These are phyloP conservation scores for Alternaria sp. DNA, from an alignment of 2,329 filamentous ascomycete species.

Conservation along the genomic window DNA sequence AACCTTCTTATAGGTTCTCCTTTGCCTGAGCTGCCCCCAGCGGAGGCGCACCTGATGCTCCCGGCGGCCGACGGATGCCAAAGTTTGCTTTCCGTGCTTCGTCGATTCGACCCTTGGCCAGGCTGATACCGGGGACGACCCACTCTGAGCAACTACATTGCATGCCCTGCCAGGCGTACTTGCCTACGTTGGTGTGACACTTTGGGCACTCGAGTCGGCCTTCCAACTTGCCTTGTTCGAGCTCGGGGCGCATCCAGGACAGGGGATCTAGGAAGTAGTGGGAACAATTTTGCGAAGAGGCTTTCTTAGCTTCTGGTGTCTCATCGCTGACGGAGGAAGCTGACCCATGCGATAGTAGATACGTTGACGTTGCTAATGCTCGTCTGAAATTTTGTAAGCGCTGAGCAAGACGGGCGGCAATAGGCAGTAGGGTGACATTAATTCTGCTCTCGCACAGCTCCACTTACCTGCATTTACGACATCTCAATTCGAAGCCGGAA, in stretches of 20 bases:
- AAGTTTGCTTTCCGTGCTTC: constrained; percentile 57
- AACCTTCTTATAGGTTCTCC: constrained; percentile 14
- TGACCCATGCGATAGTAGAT: constrained; percentile 69
- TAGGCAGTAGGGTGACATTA: constrained; percentile 11
- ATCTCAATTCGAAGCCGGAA: constrained; percentile 71
- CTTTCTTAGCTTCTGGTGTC: constrained; percentile 12
- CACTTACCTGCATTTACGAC: constrained; percentile 84
- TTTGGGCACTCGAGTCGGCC: constrained; percentile 86
- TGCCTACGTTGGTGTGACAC: constrained; percentile 83
- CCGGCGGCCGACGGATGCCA: constrained; percentile 46
- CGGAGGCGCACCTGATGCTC: constrained; percentile 15
- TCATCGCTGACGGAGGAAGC: constrained; percentile 25
- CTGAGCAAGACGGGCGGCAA: constrained; percentile 18
- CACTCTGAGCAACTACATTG: constrained; percentile 89
- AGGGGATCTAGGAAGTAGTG: constrained; percentile 92
- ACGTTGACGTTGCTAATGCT: constrained; percentile 68
- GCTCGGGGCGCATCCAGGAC: constrained; percentile 88
- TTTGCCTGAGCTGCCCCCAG: constrained; percentile 8
- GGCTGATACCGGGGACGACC: constrained; percentile 88
- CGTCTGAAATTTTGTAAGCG: constrained; percentile 54
- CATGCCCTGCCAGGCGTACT: constrained; percentile 96
- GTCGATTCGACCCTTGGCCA: constrained; percentile 83
- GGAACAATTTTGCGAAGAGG: constrained; percentile 63
- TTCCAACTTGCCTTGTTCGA: constrained; percentile 83
- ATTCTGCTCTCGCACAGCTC: constrained; percentile 7